Percentiles rank a stretch among this genome's conserved stretches.
phyloP scores from a whole-genome alignment of 257 asterid species.

The Linaria vulgaris region DNA sequence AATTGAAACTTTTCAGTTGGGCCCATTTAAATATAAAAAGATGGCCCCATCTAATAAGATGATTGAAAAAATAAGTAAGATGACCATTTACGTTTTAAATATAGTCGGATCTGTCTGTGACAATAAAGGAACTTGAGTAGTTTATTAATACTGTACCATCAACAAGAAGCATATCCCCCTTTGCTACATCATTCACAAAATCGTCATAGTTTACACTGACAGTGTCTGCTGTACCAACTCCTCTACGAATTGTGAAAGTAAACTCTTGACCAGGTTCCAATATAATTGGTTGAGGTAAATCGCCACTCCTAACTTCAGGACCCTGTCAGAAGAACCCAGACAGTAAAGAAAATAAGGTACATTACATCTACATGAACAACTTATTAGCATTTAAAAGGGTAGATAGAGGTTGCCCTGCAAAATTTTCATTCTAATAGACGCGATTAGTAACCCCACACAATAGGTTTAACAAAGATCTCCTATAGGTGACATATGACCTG shows the following conservation, averaged over 20 bases:
- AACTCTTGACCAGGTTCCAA: slow-evolving; percentile 83
- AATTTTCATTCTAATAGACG: neutral
- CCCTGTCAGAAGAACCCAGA: slow-evolving; percentile 61
- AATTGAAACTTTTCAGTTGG: neutral
- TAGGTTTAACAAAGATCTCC: neutral
- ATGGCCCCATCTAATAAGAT: slow-evolving; percentile 1
- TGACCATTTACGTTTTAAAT: neutral
- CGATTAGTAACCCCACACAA: neutral
- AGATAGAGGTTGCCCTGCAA: neutral
- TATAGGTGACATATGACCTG: neutral
- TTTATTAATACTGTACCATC: slow-evolving; percentile 55
- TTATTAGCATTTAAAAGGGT: slow-evolving; percentile 8
- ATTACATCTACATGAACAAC: slow-evolving; percentile 15
- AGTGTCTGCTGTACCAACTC: slow-evolving; percentile 85
- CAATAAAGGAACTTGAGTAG: slow-evolving; percentile 13
- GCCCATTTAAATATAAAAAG: too few species aligned
- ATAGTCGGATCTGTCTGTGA: slow-evolving; percentile 10
- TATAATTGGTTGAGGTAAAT: slow-evolving; percentile 89
- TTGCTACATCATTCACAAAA: slow-evolving; percentile 93
- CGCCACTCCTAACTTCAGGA: slow-evolving; percentile 99
- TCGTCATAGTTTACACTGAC: slow-evolving; percentile 99
- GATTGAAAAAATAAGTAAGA: neutral
- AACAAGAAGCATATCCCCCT: slow-evolving; percentile 94
- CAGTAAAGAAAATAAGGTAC: neutral
- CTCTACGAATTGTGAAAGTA: slow-evolving; percentile 92